These are phyloP conservation scores for Ceratocystiopsis minuta DNA, from an alignment of 2,329 filamentous ascomycete genomes.

Conservation along the genomic window DNA sequence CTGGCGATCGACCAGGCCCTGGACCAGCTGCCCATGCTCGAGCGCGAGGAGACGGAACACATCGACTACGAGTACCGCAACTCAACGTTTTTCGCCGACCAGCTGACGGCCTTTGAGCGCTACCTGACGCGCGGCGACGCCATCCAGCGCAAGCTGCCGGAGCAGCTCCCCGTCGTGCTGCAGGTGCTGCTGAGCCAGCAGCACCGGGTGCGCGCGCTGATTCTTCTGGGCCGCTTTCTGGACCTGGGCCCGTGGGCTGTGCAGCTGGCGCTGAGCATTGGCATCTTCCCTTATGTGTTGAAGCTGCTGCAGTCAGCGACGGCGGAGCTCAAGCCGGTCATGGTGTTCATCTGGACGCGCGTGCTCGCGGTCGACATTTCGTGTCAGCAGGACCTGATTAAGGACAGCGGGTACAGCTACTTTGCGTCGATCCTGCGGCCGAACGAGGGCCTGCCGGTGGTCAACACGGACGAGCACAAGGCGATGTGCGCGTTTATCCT, in stretches of 20 bases:
- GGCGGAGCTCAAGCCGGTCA: constrained; percentile 85
- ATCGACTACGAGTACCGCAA: constrained; percentile 83
- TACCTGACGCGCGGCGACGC: constrained; percentile 71
- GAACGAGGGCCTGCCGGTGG: constrained; percentile 62
- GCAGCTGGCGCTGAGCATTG: constrained; percentile 91
- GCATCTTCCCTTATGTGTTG: constrained; percentile 96
- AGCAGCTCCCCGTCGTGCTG: constrained; percentile 88
- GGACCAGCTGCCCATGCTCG: constrained; percentile 70
- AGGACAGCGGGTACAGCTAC: constrained; percentile 94
- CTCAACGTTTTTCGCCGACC: constrained; percentile 91
- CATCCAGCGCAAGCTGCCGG: constrained; percentile 69
- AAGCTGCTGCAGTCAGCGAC: constrained; percentile 92
- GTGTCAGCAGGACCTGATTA: constrained; percentile 83
- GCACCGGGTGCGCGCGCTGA: constrained; percentile 75
- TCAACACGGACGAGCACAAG: constrained; percentile 83
- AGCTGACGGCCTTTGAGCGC: constrained; percentile 91
- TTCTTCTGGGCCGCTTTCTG: constrained; percentile 80
- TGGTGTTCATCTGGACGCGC: constrained; percentile 98
- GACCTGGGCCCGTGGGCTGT: constrained; percentile 96
- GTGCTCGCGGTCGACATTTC: constrained; percentile 89
- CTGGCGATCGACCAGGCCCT: constrained; percentile 90
- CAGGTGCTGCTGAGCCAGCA: constrained; percentile 94
- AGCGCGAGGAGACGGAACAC: constrained; percentile 55
- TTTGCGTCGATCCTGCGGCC: constrained; percentile 88
- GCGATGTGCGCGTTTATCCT: constrained; percentile 99